A percentile compares a stretch with the other conserved stretches of the same genome.
These are phyloP conservation scores for Corymbia maculata DNA, from an alignment of 345 rosid species.

Conservation along the genomic window DNA sequence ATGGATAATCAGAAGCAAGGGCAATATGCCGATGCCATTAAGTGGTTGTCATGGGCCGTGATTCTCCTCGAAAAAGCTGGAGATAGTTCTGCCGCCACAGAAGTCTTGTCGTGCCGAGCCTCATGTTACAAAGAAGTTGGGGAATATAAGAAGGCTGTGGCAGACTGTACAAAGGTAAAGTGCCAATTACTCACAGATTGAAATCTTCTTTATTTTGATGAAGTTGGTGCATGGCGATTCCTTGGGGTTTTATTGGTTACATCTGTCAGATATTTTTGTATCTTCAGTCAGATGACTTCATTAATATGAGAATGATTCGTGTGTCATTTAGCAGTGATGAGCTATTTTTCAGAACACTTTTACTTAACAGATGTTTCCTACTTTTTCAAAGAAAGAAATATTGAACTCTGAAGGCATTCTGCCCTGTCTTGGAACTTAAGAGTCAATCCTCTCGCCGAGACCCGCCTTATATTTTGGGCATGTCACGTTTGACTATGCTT, in stretches of 20 bases:
- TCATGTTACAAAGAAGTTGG: constrained; percentile 99
- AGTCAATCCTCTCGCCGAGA: background rate
- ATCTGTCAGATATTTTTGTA: background rate
- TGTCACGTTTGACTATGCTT: background rate
- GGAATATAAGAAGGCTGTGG: constrained; percentile 96
- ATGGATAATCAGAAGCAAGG: constrained; percentile 83
- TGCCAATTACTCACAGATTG: background rate
- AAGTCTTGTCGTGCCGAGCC: constrained; percentile 81
- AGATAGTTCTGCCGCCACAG: constrained; percentile 35
- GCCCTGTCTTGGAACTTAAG: background rate
- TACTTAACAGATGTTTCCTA: background rate
- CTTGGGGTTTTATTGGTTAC: background rate
- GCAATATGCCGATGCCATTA: constrained; percentile 93
- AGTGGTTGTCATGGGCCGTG: constrained; percentile 98
- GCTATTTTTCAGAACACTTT: background rate
- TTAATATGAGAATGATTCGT: background rate
- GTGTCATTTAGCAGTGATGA: background rate
- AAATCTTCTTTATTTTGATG: background rate
- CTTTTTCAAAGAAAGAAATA: background rate
- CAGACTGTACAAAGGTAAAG: constrained; percentile 86
- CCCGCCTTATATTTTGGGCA: background rate
- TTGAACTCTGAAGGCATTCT: background rate
- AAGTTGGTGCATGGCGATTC: background rate
- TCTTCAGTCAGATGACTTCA: background rate
- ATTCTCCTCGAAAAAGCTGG: constrained; percentile 71